Percentiles rank a stretch among this genome's conserved stretches.
Conservation (phyloP, 176 grass and related monocot genomes). For the Microstegium vimineum region DNA sequence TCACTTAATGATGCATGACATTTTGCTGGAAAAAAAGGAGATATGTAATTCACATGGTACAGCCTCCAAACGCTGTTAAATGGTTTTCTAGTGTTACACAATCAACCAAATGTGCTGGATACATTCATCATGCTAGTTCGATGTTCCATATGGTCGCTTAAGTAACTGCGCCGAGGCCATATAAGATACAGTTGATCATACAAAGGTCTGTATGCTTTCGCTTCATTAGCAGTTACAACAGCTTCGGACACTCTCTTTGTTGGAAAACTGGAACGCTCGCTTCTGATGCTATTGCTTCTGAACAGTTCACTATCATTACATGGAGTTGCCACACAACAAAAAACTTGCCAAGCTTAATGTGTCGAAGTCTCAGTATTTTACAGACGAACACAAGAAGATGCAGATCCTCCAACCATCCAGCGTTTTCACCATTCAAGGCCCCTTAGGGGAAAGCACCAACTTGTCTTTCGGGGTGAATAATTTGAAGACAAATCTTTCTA, state of each 20-base stretch:
- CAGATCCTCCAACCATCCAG: conserved; percentile 22
- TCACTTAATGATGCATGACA: not conserved
- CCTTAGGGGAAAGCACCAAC: conserved; percentile 12
- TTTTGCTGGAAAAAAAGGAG: not conserved
- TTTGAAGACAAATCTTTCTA: conserved; percentile 12
- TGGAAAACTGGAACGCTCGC: conserved; percentile 24
- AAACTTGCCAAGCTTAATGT: conserved; percentile 14
- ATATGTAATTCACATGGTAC: not conserved
- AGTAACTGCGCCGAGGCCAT: not conserved
- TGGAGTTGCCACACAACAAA: conserved; percentile 14
- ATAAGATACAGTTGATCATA: not conserved
- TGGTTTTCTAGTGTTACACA: conserved; percentile 11
- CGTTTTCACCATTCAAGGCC: conserved; percentile 25
- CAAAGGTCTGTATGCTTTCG: not conserved
- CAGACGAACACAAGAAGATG: conserved; percentile 37
- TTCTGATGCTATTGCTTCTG: conserved; percentile 30
- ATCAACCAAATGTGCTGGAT: not conserved
- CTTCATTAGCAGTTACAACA: conserved; percentile 25
- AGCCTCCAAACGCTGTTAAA: not conserved
- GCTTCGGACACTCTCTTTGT: conserved; percentile 4
- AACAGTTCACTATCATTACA: conserved; percentile 32
- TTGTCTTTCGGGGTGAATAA: conserved; percentile 15
- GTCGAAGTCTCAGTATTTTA: conserved; percentile 34
- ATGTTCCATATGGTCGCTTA: not conserved
- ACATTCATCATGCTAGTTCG: not conserved